phyloP scores from a whole-genome alignment of 805 yeast genomes.

The Tetrapisispora fleetii region DNA sequence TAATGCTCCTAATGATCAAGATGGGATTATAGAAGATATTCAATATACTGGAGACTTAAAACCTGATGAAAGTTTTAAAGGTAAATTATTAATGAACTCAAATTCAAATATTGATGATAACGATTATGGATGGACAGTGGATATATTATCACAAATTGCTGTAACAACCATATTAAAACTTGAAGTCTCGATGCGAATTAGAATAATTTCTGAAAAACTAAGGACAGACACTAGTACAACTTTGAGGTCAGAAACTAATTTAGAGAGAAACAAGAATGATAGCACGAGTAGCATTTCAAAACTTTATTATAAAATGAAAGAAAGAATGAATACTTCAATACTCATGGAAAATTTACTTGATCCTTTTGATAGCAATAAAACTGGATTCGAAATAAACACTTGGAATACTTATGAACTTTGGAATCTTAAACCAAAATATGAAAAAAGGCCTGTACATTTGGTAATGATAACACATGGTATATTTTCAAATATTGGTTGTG shows the following conservation, averaged over 20 bases:
- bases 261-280: background rate
- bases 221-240: background rate
- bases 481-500: constrained; percentile 83
- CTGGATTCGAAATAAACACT: background rate
- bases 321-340: background rate
- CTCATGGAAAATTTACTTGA: constrained; percentile 19
- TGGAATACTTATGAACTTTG: constrained; percentile 63
- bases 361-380: background rate
- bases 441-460: constrained; percentile 59
- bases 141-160: constrained; percentile 69
- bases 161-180: constrained; percentile 63
- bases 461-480: constrained; percentile 87
- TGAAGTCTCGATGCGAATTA: constrained; percentile 50
- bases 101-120: constrained; percentile 19
- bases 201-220: constrained; percentile 33
- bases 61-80: constrained; percentile 63
- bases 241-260: background rate
- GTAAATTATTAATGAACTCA: constrained; percentile 40
- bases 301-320: constrained; percentile 1
- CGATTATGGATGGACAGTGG: constrained; percentile 67
- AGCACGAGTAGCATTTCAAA: constrained; percentile 3
- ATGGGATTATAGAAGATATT: constrained; percentile 26
- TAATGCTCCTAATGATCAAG: constrained; percentile 8
- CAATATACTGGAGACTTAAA: constrained; percentile 46
- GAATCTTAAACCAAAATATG: constrained; percentile 51